Evolutionary conservation across 2,329 filamentous ascomycete species (phyloP), one percentile per base, ranked within the genome.

Genomic region (Venturia asperata): DNA sequence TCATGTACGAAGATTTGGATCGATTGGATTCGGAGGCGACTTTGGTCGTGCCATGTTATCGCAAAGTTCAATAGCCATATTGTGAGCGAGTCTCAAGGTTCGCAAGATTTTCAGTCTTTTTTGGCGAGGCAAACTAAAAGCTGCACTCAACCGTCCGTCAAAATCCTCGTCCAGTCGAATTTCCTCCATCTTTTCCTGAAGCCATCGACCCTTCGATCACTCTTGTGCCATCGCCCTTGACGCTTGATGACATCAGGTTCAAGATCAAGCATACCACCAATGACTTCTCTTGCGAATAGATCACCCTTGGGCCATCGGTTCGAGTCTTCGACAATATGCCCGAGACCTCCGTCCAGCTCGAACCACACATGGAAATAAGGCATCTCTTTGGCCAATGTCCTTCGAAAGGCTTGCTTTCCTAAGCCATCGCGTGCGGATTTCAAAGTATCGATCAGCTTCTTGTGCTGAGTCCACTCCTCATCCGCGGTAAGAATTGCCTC

Each of bases 311-410:
- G 95, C 94, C 94, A 99, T 62, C 87, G 81, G 61, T 86, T 83
- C 37, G 86, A 80, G 70, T 99, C 90, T 77, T 99, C 94, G 0
- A 99, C 90, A 10, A 99, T 81, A 74, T 99, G 94, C 0, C 91
- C 94, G 69, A 99, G 77, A 0, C 94, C 94, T 2, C 94, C 94
- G 73, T 99, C 92, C 0, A 99, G 79, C 63, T 86, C 85, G 74
- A 97, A 97, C 92, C 93, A 99, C 5, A 76, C 93, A 75, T 99
- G 94, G 72, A 99, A 99, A 75, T 99, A 99, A 0, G 95, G 93
- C 90, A 95, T 93, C 79, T 99, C 93, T 78, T 95, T 96, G 15
- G 90, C 91, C 67, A 99, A 81, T 24, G 84, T 88, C 65, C 87
- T 83, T 0, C 93, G 83, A 75, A 99, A 99, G 1, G 94, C 92